Evolutionary conservation across 208 protist genomes (phyloP).

Genomic region (Wallacemonas rigidus): DNA sequence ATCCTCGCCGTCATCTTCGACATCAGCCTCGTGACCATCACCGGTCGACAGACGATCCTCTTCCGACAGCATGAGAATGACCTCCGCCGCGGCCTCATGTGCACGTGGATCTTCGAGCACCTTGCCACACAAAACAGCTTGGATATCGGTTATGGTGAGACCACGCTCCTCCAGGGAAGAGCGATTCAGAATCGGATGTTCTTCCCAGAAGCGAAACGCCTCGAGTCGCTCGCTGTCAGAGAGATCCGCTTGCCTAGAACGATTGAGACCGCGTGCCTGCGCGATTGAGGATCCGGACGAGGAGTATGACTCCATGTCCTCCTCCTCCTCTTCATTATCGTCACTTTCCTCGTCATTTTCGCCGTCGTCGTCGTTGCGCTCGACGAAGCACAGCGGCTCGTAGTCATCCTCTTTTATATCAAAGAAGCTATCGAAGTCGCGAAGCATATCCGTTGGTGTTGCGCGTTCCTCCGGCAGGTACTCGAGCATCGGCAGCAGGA

Average conservation of each 20-base stretch:
- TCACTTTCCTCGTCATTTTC: slow-evolving; percentile 29
- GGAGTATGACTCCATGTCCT: slow-evolving; percentile 25
- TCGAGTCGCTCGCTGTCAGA: slow-evolving; percentile 27
- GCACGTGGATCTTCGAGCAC: slow-evolving; percentile 39
- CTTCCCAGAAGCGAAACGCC: slow-evolving; percentile 58
- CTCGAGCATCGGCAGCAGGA: slow-evolving; percentile 96
- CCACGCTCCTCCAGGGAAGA: slow-evolving; percentile 59
- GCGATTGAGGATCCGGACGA: slow-evolving; percentile 17
- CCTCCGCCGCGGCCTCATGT: slow-evolving; percentile 74
- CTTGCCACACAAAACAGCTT: slow-evolving; percentile 65
- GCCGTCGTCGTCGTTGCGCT: slow-evolving; percentile 22
- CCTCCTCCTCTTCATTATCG: slow-evolving; percentile 31
- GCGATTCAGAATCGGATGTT: slow-evolving; percentile 75
- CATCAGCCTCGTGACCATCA: slow-evolving; percentile 50
- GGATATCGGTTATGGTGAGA: slow-evolving; percentile 74
- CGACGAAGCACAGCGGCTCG: slow-evolving; percentile 72
- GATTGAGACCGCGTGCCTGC: slow-evolving; percentile 16
- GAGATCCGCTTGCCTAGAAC: slow-evolving; percentile 24
- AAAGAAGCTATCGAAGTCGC: slow-evolving; percentile 82
- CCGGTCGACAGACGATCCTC: slow-evolving; percentile 59
- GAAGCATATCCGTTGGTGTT: slow-evolving; percentile 85
- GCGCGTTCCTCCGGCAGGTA: slow-evolving; percentile 83
- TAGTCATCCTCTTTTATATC: slow-evolving; percentile 87
- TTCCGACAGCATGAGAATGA: slow-evolving; percentile 74
- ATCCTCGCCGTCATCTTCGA: slow-evolving; percentile 41